Base-by-base conservation (phyloP, 805 yeast genomes). In the Teunomyces funiuensis region DNA sequence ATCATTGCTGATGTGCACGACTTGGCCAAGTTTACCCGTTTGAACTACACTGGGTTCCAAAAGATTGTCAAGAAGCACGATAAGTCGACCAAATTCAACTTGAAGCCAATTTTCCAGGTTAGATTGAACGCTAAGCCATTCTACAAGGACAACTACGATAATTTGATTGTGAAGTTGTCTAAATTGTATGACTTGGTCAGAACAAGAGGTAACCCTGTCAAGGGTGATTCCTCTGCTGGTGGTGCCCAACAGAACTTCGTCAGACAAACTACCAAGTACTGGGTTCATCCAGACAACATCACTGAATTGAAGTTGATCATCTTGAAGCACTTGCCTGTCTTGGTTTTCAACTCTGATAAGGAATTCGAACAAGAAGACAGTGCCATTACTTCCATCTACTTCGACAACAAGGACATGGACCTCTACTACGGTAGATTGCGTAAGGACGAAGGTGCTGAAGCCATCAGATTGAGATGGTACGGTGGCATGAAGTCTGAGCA, bases 221-320 rank as follows among this genome's bases (percentile, higher is more conserved):
- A 80, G 56, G 98, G 98, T 49, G 99, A 93, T 66, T 82, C 96
- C 3, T 63, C 97, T 4, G 97, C 99, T n/a, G 99, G 99, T 58
- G 99, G 99, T 33, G 77, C 85, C 31, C 97, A 90, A 74, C 99
- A 93, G 65, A 93, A 93, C 70, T 93, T 93, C 57, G 98, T 93
- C 34, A 85, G 99, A 66, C 99, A 93, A 68, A 93, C 99, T 15
- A 93, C 99, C 6, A 93, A 93, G 61, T 93, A 93, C 68, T 93
- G 99, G 99, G 98, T 93, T 23, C 99, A 93, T 59, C 97, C 97
- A 2, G 98, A 93, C 65, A 91, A 93, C 63, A 89, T 93, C 61
- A 93, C 98, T 11, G 98, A 93, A 71, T 77, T 93, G 63, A 93
- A 93, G 70, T 79, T 93, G 58, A 85, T 88, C 50, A 83, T 93